phyloP scores from a whole-genome alignment of 2,329 filamentous ascomycete species.

The Fusarium acutatum region DNA sequence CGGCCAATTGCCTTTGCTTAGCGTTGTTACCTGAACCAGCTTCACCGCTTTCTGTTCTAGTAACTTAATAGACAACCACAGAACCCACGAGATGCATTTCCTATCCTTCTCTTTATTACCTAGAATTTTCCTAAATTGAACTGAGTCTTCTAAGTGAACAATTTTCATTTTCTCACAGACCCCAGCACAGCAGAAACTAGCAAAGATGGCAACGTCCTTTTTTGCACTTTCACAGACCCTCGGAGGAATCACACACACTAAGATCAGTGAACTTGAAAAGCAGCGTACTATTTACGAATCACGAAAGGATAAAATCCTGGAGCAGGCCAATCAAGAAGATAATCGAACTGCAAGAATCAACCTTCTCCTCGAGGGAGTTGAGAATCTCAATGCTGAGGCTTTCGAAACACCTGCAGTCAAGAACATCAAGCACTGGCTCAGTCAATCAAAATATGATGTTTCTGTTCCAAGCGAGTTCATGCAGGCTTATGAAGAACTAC shows the following conservation, averaged over 20 bases:
- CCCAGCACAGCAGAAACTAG: not conserved
- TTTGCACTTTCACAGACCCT: not conserved
- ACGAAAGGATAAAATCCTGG: not conserved
- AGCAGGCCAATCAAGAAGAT: not conserved
- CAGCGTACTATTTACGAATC: not conserved
- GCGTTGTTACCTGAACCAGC: not conserved
- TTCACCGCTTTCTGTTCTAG: not conserved
- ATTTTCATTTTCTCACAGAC: rapidly evolving
- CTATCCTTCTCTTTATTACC: not conserved
- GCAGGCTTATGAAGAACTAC: not conserved
- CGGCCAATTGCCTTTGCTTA: not conserved
- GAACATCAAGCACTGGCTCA: slow-evolving; percentile 1
- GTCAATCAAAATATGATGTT: not conserved
- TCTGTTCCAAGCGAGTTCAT: not conserved
- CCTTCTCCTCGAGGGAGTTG: not conserved
- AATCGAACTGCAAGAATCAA: not conserved
- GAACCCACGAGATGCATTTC: not conserved
- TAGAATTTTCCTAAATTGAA: rapidly evolving
- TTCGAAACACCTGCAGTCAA: not conserved
- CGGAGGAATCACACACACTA: not conserved
- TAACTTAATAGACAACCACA: not conserved
- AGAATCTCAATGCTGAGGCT: not conserved
- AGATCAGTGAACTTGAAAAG: not conserved
- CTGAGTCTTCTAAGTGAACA: rapidly evolving
- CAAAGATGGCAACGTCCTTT: not conserved